Conservation (phyloP, 2,329 filamentous ascomycete genomes). For the Paradendryphiella salina region DNA sequence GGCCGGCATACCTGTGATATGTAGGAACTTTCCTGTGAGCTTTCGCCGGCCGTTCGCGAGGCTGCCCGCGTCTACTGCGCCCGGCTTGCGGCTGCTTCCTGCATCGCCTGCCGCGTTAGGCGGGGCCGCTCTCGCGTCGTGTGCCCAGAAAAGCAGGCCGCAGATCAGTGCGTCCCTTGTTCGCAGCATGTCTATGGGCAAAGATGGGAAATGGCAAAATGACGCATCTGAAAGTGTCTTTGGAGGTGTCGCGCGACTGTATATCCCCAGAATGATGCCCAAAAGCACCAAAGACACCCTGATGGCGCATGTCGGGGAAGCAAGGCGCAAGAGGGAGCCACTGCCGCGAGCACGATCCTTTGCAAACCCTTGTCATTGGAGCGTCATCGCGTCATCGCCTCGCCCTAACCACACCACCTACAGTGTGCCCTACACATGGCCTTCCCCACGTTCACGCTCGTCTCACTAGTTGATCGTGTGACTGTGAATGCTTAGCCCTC, state of each 20-base stretch:
- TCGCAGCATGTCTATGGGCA: conserved; percentile 26
- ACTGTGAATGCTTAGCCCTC: background rate
- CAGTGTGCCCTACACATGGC: conserved; percentile 5
- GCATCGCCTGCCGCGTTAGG: conserved; percentile 21
- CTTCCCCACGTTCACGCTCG: conserved; percentile 2
- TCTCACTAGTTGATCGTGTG: conserved; percentile 7
- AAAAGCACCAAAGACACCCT: conserved; percentile 23
- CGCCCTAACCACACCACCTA: conserved; percentile 4
- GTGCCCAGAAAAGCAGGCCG: conserved; percentile 33
- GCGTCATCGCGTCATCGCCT: conserved; percentile 23
- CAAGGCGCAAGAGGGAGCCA: conserved; percentile 19
- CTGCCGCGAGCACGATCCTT: conserved; percentile 27
- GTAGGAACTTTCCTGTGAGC: conserved; percentile 72
- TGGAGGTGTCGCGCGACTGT: conserved; percentile 18
- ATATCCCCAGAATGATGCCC: conserved; percentile 9
- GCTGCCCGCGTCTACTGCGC: conserved; percentile 14
- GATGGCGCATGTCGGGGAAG: conserved; percentile 19
- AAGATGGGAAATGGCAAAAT: background rate
- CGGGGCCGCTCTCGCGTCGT: conserved; percentile 34
- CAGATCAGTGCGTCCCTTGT: conserved; percentile 31
- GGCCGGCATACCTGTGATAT: conserved; percentile 75
- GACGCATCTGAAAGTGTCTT: background rate
- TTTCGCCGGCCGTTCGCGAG: conserved; percentile 23
- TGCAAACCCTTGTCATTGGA: conserved; percentile 27
- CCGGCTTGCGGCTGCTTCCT: conserved; percentile 15